Evolutionary conservation across 169 alveolate genomes (phyloP).

Genomic region (Eimeria maxima): DNA sequence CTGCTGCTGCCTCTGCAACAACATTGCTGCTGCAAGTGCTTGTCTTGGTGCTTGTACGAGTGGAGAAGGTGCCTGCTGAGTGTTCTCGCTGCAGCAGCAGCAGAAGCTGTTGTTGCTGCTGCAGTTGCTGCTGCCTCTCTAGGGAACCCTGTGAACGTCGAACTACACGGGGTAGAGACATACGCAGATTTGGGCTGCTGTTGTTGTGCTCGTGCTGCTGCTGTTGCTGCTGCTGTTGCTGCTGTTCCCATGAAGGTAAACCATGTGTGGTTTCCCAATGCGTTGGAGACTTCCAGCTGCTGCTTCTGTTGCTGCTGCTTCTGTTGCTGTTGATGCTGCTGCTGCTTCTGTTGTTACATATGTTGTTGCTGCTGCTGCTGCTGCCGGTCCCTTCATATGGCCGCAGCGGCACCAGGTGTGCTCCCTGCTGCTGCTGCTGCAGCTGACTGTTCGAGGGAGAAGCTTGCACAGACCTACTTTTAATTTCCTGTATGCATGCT

Average conservation of each 20-base stretch:
- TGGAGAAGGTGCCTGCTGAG: constrained; percentile 14
- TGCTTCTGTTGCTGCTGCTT: background rate
- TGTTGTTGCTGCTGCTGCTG: background rate
- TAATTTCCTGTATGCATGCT: constrained; percentile 12
- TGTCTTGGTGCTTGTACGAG: constrained; percentile 55
- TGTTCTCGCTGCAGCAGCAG: background rate
- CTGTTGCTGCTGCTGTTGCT: constrained; percentile 39
- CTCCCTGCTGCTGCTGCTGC: constrained; percentile 21
- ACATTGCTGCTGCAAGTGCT: constrained; percentile 39
- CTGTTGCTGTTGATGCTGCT: constrained; percentile 4
- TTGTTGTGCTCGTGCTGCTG: constrained; percentile 15
- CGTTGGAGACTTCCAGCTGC: background rate
- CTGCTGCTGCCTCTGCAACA: background rate
- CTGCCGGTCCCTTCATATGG: background rate
- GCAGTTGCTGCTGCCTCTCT: constrained; percentile 10
- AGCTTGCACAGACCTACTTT: constrained; percentile 3
- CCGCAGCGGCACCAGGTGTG: constrained; percentile 12
- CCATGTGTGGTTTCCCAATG: background rate
- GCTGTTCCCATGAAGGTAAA: constrained; percentile 8
- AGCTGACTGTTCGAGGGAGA: constrained; percentile 25
- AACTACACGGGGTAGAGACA: background rate
- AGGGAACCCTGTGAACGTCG: constrained; percentile 28
- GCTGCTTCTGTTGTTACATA: background rate
- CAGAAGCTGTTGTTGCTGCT: constrained; percentile 51
- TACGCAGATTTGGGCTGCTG: background rate